phyloP scores from a whole-genome alignment of 257 asterid species.

The Solanum pinnatisectum region DNA sequence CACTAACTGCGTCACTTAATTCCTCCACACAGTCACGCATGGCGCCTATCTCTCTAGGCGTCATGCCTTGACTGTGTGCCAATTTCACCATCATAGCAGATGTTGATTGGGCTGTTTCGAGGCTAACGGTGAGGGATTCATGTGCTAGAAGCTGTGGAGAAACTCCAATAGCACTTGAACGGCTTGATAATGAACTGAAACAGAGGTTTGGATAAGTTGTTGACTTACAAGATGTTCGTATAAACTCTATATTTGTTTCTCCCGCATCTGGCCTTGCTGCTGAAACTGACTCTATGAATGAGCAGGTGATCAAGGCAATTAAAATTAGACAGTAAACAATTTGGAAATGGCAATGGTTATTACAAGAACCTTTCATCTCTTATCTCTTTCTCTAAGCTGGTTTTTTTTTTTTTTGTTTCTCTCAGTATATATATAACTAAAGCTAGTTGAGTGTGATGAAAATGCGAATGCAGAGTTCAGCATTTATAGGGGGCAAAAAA shows the following conservation, averaged over 20 bases:
- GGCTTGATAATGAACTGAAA: background rate
- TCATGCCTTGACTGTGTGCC: background rate
- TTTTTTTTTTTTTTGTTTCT: background rate
- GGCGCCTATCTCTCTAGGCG: slow-evolving; percentile 8
- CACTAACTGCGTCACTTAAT: slow-evolving; percentile 21
- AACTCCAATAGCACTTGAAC: background rate
- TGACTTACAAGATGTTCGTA: background rate
- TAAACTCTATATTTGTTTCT: background rate
- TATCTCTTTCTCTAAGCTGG: background rate
- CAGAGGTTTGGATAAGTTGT: background rate
- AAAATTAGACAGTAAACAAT: background rate
- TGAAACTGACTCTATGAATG: background rate
- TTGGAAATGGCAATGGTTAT: too few species aligned
- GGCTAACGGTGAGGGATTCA: background rate
- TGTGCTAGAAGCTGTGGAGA: background rate
- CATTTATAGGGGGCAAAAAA: background rate
- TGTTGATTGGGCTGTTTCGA: background rate
- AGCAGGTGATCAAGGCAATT: background rate
- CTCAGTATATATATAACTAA: too few species aligned
- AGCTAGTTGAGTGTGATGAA: background rate
- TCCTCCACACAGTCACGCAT: slow-evolving; percentile 32
- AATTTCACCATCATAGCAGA: background rate
- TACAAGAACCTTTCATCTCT: background rate
- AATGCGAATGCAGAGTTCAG: background rate
- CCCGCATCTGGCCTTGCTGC: background rate